Percentiles rank a stretch among this genome's conserved stretches.
Evolutionary conservation across 768 basidiomycete species (phyloP).

Genomic region (Boletus vermiculosoides): DNA sequence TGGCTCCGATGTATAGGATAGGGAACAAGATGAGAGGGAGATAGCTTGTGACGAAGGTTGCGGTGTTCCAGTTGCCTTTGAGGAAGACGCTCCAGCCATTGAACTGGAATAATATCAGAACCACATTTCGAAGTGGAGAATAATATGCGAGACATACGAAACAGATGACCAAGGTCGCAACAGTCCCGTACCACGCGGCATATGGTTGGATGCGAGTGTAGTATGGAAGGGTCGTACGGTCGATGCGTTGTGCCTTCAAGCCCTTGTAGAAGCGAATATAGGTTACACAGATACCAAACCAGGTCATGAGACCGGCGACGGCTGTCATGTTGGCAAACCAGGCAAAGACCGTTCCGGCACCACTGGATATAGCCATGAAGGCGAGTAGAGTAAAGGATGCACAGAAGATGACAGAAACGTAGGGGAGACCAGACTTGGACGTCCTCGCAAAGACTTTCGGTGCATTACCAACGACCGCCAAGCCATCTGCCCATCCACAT

Average conservation of each 20-base stretch:
- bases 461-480: slow-evolving; percentile 78
- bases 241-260: slow-evolving; percentile 74
- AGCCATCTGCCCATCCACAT: slow-evolving; percentile 53
- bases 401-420: slow-evolving; percentile 66
- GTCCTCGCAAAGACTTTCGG: slow-evolving; percentile 76
- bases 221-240: slow-evolving; percentile 72
- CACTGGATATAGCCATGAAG: slow-evolving; percentile 71
- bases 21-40: slow-evolving; percentile 73
- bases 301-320: slow-evolving; percentile 68
- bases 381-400: slow-evolving; percentile 67
- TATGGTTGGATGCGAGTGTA: slow-evolving; percentile 64
- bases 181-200: slow-evolving; percentile 56
- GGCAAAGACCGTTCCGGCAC: slow-evolving; percentile 71
- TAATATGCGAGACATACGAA: slow-evolving; percentile 46
- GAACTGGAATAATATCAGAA: slow-evolving; percentile 43
- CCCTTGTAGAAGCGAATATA: slow-evolving; percentile 87
- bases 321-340: slow-evolving; percentile 83
- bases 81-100: slow-evolving; percentile 55
- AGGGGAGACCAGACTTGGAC: slow-evolving; percentile 72
- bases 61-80: slow-evolving; percentile 49
- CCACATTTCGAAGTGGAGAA: not conserved
- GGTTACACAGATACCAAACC: slow-evolving; percentile 75
- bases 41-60: slow-evolving; percentile 83
- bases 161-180: slow-evolving; percentile 47
- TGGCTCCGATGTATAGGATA: slow-evolving; percentile 62